Percentiles rank a stretch among this genome's conserved stretches.
These are phyloP conservation scores for Fusarium acutatum DNA, from an alignment of 2,329 filamentous ascomycete genomes.

Conservation along the genomic window DNA sequence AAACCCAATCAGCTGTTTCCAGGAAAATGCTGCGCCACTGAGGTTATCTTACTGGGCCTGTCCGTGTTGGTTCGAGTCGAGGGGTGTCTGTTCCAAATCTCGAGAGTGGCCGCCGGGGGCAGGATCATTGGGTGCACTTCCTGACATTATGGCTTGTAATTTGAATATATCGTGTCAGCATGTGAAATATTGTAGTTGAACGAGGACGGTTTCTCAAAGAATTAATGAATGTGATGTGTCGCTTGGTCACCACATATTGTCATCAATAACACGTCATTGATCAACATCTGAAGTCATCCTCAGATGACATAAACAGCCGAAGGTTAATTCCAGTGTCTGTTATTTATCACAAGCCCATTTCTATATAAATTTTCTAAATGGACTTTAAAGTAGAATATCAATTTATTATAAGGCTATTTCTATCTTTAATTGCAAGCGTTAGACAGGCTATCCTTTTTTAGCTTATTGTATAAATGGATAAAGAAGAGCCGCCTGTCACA, in stretches of 20 bases:
- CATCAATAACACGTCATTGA: constrained; percentile 12
- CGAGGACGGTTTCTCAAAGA: background rate
- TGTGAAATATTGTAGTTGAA: too few species aligned
- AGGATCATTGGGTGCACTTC: constrained; percentile 8
- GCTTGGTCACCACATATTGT: background rate
- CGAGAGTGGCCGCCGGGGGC: constrained; percentile 1
- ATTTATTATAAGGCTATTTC: too few species aligned
- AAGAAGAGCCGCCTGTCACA: background rate
- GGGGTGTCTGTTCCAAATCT: background rate
- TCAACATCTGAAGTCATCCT: background rate
- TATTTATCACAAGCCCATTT: background rate
- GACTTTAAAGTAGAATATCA: too few species aligned
- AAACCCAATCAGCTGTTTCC: background rate
- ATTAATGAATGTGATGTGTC: background rate
- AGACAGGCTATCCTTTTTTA: too few species aligned
- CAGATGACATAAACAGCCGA: background rate
- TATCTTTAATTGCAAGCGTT: too few species aligned
- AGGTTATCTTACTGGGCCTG: background rate
- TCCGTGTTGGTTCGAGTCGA: constrained; percentile 10
- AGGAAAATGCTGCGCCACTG: background rate
- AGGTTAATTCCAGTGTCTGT: background rate
- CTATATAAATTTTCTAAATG: too few species aligned
- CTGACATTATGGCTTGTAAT: background rate
- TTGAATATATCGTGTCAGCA: background rate
- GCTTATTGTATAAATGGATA: too few species aligned